Conservation (phyloP, 768 basidiomycete species). For the Pleurotus pulmonarius region DNA sequence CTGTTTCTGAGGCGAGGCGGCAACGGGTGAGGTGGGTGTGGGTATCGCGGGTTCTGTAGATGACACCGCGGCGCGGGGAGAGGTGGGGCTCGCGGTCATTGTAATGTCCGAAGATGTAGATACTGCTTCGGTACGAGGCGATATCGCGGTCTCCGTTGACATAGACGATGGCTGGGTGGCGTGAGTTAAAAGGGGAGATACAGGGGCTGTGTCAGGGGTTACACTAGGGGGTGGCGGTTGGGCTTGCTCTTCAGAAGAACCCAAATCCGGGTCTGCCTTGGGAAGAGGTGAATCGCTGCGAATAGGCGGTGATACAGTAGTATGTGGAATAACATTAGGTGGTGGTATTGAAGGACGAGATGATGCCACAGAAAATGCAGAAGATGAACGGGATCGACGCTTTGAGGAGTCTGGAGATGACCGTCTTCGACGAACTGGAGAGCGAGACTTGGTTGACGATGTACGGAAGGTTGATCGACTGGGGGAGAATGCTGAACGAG, state of each 20-base stretch:
- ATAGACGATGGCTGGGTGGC: no score
- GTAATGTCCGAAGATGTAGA: no score
- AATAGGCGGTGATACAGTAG: slow-evolving; percentile 1
- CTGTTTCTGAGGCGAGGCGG: no score
- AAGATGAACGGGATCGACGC: slow-evolving; percentile 24
- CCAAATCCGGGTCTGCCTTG: not conserved
- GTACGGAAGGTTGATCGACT: slow-evolving; percentile 26
- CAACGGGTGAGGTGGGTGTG: no score
- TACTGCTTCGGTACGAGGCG: no score
- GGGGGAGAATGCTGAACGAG: slow-evolving; percentile 19
- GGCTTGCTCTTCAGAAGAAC: not conserved
- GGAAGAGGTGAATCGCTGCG: not conserved
- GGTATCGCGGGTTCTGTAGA: no score
- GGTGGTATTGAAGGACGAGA: slow-evolving; percentile 24
- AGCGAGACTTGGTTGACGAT: slow-evolving; percentile 22
- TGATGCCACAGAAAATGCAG: slow-evolving; percentile 59
- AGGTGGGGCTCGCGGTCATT: no score
- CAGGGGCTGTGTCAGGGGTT: not conserved
- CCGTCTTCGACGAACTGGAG: slow-evolving; percentile 18
- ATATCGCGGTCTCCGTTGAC: no score
- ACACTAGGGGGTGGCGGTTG: not conserved
- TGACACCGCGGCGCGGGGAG: no score
- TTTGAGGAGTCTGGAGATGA: slow-evolving; percentile 11
- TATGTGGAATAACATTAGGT: slow-evolving; percentile 9
- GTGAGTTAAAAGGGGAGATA: not conserved